These are phyloP conservation scores for Tricholoma flavovirens DNA, from an alignment of 768 basidiomycete species.

Conservation along the genomic window DNA sequence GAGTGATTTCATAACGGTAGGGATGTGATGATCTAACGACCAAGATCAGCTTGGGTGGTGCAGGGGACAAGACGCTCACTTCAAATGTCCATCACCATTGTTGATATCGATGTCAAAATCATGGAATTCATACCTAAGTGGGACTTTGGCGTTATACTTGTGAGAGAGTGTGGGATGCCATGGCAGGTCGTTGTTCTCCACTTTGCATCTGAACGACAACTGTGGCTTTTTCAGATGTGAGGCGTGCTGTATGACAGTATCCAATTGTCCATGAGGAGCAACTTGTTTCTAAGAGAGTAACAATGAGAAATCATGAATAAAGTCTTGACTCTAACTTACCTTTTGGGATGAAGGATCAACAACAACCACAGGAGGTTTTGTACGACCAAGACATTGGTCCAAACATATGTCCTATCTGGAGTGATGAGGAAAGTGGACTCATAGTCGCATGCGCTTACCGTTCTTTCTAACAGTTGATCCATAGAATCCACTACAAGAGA, in stretches of 20 bases:
- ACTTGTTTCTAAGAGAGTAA: constrained; percentile 25
- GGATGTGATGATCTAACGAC: constrained; percentile 50
- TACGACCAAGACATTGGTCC: constrained; percentile 70
- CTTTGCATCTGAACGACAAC: constrained; percentile 52
- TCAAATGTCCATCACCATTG: constrained; percentile 14
- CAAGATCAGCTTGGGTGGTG: constrained; percentile 7
- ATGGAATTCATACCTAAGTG: constrained; percentile 59
- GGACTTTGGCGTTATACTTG: constrained; percentile 82
- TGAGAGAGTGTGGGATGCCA: constrained; percentile 68
- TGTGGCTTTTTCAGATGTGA: constrained; percentile 80
- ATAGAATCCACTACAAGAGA: constrained; percentile 73
- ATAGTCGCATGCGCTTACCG: constrained; percentile 41
- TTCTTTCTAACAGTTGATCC: constrained; percentile 80
- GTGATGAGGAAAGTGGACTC: neutral
- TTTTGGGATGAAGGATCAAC: constrained; percentile 37
- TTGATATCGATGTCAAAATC: constrained; percentile 24
- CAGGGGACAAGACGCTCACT: constrained; percentile 21
- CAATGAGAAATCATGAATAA: constrained; percentile 7
- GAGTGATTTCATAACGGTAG: constrained; percentile 80
- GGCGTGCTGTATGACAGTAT: constrained; percentile 68
- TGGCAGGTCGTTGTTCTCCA: constrained; percentile 52
- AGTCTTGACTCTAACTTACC: neutral
- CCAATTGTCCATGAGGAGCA: constrained; percentile 38
- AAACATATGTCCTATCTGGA: constrained; percentile 68
- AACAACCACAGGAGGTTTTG: constrained; percentile 59